A percentile compares a stretch with the other conserved stretches of the same genome.
Evolutionary conservation across 2,329 filamentous ascomycete species (phyloP).

Genomic region (Hypoxylon sp.): DNA sequence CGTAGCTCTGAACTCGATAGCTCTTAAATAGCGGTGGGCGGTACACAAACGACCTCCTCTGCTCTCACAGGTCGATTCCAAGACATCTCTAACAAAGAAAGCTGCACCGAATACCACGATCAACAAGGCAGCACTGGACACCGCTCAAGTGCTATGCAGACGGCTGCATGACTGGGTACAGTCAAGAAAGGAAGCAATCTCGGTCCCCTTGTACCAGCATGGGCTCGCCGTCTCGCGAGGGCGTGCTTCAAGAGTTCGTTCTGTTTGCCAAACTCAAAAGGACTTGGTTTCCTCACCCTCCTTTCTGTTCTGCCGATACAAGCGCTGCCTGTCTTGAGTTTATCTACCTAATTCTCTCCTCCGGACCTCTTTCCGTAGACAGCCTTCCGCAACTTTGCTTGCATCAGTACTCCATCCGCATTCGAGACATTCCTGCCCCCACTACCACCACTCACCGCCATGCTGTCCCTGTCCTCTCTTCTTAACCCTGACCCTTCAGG

Average conservation of each 20-base stretch:
- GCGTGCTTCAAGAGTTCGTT: slow-evolving; percentile 49
- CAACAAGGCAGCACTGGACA: slow-evolving; percentile 51
- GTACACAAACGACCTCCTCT: slow-evolving; percentile 60
- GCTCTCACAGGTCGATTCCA: slow-evolving; percentile 60
- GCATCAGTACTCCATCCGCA: slow-evolving; percentile 52
- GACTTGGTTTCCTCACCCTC: slow-evolving; percentile 49
- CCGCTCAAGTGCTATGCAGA: slow-evolving; percentile 53
- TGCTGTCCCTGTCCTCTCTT: slow-evolving; percentile 74
- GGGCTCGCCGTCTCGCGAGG: slow-evolving; percentile 51
- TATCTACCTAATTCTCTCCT: slow-evolving; percentile 41
- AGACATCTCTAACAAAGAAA: slow-evolving; percentile 63
- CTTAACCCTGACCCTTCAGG: slow-evolving; percentile 70
- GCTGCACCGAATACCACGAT: slow-evolving; percentile 57
- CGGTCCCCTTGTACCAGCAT: slow-evolving; percentile 54
- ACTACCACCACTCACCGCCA: slow-evolving; percentile 55
- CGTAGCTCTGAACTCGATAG: slow-evolving; percentile 55
- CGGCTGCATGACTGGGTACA: slow-evolving; percentile 55
- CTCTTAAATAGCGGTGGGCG: slow-evolving; percentile 62
- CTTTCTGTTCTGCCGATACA: slow-evolving; percentile 47
- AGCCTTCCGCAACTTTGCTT: slow-evolving; percentile 44
- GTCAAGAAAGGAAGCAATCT: slow-evolving; percentile 55
- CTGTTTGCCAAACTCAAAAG: slow-evolving; percentile 56
- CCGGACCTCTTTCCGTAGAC: slow-evolving; percentile 46
- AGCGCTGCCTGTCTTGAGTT: slow-evolving; percentile 54
- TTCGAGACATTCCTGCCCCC: slow-evolving; percentile 54